phyloP scores from a whole-genome alignment of 441 rosid genomes.

The Melastoma candidum region DNA sequence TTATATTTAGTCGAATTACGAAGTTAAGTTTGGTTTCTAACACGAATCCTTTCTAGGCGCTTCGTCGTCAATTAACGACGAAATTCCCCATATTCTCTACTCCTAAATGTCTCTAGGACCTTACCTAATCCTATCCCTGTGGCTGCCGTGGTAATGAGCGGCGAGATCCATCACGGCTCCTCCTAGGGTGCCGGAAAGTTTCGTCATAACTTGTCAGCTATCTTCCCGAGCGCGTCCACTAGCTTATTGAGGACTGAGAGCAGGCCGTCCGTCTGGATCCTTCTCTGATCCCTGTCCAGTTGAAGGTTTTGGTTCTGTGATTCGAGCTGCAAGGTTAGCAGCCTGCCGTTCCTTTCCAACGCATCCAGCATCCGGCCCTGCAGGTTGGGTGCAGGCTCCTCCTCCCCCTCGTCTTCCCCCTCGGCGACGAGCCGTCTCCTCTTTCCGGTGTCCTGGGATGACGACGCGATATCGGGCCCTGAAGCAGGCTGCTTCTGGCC shows the following conservation, averaged over 20 bases:
- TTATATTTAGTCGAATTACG: too few relatives aligned
- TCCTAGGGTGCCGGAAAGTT: too few relatives aligned
- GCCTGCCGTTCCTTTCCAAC: conserved; percentile 72
- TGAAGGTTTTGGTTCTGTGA: conserved; percentile 68
- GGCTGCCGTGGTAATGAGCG: too few relatives aligned
- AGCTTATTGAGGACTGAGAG: conserved; percentile 80
- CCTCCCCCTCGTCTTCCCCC: conserved; percentile 36
- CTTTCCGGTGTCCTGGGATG: conserved; percentile 58
- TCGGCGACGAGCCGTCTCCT: conserved; percentile 38
- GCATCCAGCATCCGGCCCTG: conserved; percentile 49
- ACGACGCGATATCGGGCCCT: conserved; percentile 45
- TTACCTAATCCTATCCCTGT: too few relatives aligned
- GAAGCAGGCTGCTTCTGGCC: conserved; percentile 38
- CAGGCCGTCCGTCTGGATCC: conserved; percentile 52
- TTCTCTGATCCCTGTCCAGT: conserved; percentile 85
- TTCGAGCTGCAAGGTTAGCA: conserved; percentile 79
- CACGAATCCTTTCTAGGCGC: too few relatives aligned
- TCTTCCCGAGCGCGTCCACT: conserved; percentile 76
- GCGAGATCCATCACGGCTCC: too few relatives aligned
- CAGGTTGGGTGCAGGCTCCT: conserved; percentile 12
- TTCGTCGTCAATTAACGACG: too few relatives aligned
- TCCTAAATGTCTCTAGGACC: too few relatives aligned
- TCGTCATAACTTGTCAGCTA: conserved; percentile 74
- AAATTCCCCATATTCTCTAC: too few relatives aligned
- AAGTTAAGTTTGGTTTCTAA: too few relatives aligned